Percentiles rank a stretch among this genome's conserved stretches.
Evolutionary conservation across 345 rosid genomes (phyloP).

Genomic region (Lumnitzera racemosa): DNA sequence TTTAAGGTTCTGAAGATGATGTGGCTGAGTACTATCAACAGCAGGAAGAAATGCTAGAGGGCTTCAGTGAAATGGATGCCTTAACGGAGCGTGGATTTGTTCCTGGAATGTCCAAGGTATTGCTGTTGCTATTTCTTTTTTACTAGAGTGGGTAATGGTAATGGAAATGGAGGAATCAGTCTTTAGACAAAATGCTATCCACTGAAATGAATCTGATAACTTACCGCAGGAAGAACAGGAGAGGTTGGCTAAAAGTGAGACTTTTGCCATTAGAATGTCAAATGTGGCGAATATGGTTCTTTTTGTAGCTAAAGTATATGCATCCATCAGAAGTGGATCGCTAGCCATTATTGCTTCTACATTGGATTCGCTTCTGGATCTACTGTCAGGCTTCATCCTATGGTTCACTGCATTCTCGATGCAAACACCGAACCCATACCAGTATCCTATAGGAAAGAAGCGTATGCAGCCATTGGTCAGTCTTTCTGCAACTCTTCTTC

Average conservation of each 20-base stretch:
- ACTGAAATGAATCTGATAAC: constrained; percentile 8
- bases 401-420: constrained; percentile 99
- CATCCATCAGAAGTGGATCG: constrained; percentile 84
- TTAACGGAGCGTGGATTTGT: constrained; percentile 88
- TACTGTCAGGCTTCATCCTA: constrained; percentile 93
- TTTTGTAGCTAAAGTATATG: constrained; percentile 91
- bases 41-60: constrained; percentile 95
- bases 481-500: constrained; percentile 11
- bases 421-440: constrained; percentile 94
- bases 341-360: constrained; percentile 96
- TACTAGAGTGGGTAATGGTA: background rate
- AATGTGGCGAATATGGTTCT: constrained; percentile 91
- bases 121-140: background rate
- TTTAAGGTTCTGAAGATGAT: constrained; percentile 77
- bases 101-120: constrained; percentile 85
- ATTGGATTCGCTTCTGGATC: constrained; percentile 95
- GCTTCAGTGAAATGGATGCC: constrained; percentile 92
- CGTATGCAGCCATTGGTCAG: constrained; percentile 98
- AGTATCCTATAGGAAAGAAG: constrained; percentile 94
- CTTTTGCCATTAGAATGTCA: constrained; percentile 82
- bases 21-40: constrained; percentile 97
- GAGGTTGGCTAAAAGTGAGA: constrained; percentile 77
- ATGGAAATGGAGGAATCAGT: background rate
- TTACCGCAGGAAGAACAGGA: constrained; percentile 76
- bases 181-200: constrained; percentile 4